A percentile compares a stretch with the other conserved stretches of the same genome.
Conservation (phyloP, 2,329 filamentous ascomycete species). For the Dactylellina parvicollis region DNA sequence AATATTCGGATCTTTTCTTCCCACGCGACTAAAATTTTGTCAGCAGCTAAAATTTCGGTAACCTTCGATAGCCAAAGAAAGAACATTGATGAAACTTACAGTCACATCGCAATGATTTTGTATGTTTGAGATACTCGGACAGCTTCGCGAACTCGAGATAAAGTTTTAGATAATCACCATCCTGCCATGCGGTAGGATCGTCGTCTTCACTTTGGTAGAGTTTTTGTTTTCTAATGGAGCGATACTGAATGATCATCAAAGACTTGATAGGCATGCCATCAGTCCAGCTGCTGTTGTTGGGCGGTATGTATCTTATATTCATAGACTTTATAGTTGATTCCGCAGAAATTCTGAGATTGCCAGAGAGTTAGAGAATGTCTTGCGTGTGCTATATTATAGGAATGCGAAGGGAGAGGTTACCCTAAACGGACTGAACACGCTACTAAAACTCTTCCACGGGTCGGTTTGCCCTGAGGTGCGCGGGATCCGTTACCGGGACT, state of each 20-base stretch:
- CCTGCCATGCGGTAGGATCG: slow-evolving; percentile 27
- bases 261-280: slow-evolving; percentile 30
- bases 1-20: slow-evolving; percentile 47
- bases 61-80: not conserved
- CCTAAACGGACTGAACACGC: slow-evolving; percentile 45
- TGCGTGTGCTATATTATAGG: too few relatives aligned
- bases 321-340: slow-evolving; percentile 43
- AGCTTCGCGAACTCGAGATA: slow-evolving; percentile 42
- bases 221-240: slow-evolving; percentile 50
- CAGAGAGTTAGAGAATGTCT: not conserved
- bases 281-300: slow-evolving; percentile 44
- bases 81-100: slow-evolving; percentile 22
- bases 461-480: slow-evolving; percentile 18
- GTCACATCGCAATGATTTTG: slow-evolving; percentile 42
- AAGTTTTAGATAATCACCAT: slow-evolving; percentile 47
- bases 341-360: slow-evolving; percentile 21
- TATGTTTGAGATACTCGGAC: slow-evolving; percentile 40
- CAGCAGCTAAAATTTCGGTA: not conserved
- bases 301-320: slow-evolving; percentile 49
- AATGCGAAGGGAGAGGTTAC: not conserved
- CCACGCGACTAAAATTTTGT: slow-evolving; percentile 37
- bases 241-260: slow-evolving; percentile 51
- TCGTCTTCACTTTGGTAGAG: slow-evolving; percentile 35
- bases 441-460: slow-evolving; percentile 42
- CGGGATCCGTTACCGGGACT: slow-evolving; percentile 3